Conservation (phyloP, 371 early-diverging fungal genomes). For the Mortierella sp. region DNA sequence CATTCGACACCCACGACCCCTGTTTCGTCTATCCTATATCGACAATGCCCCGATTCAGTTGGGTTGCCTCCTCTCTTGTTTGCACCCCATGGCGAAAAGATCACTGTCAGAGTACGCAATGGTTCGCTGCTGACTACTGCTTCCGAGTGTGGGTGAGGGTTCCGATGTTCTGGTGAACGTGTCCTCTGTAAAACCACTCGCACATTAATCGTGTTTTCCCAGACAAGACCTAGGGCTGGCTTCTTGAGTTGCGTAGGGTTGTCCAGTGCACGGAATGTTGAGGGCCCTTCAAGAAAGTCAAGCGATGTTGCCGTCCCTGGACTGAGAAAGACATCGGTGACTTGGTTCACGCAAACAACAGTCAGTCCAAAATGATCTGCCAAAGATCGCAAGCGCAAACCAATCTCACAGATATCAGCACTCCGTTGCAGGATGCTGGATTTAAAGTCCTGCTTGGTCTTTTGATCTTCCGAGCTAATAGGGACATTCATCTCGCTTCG, state of each 20-base stretch:
- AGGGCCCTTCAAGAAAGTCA: not conserved
- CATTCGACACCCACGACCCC: conserved; percentile 28
- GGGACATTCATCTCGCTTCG: conserved; percentile 60
- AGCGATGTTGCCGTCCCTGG: not conserved
- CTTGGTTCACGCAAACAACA: conserved; percentile 78
- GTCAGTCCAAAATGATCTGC: conserved; percentile 69
- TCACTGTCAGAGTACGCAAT: conserved; percentile 29
- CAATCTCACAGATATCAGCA: conserved; percentile 67
- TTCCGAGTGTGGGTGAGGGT: conserved; percentile 1
- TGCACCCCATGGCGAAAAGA: conserved; percentile 41
- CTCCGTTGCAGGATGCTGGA: conserved; percentile 58
- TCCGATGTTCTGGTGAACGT: conserved; percentile 12
- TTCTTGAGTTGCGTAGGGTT: conserved; percentile 38
- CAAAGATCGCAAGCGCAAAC: conserved; percentile 66
- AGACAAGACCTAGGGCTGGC: conserved; percentile 80
- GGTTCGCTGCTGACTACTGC: conserved; percentile 6
- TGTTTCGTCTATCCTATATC: conserved; percentile 26
- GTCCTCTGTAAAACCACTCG: conserved; percentile 66
- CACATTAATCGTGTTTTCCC: conserved; percentile 81
- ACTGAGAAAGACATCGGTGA: conserved; percentile 52
- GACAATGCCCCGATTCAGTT: conserved; percentile 20
- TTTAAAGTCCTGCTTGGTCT: conserved; percentile 3
- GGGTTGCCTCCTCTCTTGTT: not conserved
- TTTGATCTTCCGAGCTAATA: conserved; percentile 9
- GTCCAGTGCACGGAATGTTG: conserved; percentile 5